A percentile compares a stretch with the other conserved stretches of the same genome.
Evolutionary conservation across 139 green algal genomes (phyloP).

Genomic region (Chlamydomonas eustigma): DNA sequence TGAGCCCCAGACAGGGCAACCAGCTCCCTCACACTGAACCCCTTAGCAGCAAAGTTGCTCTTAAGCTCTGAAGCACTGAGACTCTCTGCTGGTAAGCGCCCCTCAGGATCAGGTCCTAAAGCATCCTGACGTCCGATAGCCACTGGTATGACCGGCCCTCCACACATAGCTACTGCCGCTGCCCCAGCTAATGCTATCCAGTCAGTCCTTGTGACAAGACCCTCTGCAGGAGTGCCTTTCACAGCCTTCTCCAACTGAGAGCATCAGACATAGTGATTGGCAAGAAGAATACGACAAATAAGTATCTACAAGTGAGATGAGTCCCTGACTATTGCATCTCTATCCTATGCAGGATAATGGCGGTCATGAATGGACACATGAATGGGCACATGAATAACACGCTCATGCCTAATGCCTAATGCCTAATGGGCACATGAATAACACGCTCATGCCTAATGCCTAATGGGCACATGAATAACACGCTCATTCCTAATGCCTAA

Average conservation of each 20-base stretch:
- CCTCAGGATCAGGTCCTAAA: conserved; percentile 53
- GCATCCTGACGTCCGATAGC: conserved; percentile 57
- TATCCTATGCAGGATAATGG: too few relatives aligned
- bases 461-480: too few relatives aligned
- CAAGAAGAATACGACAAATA: too few relatives aligned
- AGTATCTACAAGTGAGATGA: too few relatives aligned
- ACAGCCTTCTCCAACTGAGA: conserved; percentile 45
- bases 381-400: too few relatives aligned
- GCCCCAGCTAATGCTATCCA: conserved; percentile 74
- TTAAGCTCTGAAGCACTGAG: conserved; percentile 49
- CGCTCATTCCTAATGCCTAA: too few relatives aligned
- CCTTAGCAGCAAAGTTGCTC: conserved; percentile 62
- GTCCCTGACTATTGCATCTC: too few relatives aligned
- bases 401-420: too few relatives aligned
- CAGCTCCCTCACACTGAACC: conserved; percentile 59
- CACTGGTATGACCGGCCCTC: conserved; percentile 63
- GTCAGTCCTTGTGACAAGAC: conserved; percentile 60
- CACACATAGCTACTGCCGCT: conserved; percentile 56
- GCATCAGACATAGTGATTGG: too few relatives aligned
- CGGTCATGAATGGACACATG: too few relatives aligned
- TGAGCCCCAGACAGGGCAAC: conserved; percentile 51
- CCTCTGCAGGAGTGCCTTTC: conserved; percentile 52
- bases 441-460: too few relatives aligned
- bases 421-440: too few relatives aligned
- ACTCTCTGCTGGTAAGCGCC: conserved; percentile 63